Base-by-base conservation (phyloP, 2,329 filamentous ascomycete genomes). In the Alternaria ethzedia region DNA sequence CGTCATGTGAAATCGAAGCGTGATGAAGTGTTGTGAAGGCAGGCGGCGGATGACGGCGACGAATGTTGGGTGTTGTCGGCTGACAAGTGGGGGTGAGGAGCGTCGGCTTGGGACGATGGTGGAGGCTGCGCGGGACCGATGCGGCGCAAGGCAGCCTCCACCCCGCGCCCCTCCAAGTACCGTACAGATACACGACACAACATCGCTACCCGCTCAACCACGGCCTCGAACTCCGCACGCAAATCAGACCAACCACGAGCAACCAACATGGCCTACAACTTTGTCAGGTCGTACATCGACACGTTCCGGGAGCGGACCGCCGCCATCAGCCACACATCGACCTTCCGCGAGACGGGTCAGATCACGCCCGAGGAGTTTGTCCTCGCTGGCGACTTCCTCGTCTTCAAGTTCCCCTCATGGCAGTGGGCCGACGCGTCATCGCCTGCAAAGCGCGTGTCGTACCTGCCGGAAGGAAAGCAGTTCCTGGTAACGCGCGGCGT, bases 391-490 rank as follows among this genome's bases (percentile, higher is more conserved):
- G 96, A 99, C 84, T 99, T 98, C 80, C 89, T 99, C 41, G 94
- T 97, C 76, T 97, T 96, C 89, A 98, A 97, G 85, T 99, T 99
- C 83, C 96, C 95, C 9, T 97, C 95, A 62, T 99, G 96, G 96
- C 91, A 93, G 54, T 99, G 96, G 96, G 90, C 91, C 69, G 93
- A 96, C 74, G 94, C 95, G 70, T 92, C 95, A 59, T 89, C 90
- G n/a, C 88, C 90, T 2, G 86, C 88, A 65, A 92, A 93, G 79
- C 91, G 94, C 67, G 92, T 92, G 59, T 84, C 85, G 69, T 92
- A 97, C 78, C 88, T 99, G 5, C 96, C 96, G 1, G 83, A 89
- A 0, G 93, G 91, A 55, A 99, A 98, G 83, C 96, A 99, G 86
- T 99, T 94, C 77, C 87, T 99, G 41, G 91, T 98, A 45, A 97